Percentiles rank a stretch among this genome's conserved stretches.
Evolutionary conservation across 371 early-diverging fungal species (phyloP).

Genomic region (Mucor saturninus): DNA sequence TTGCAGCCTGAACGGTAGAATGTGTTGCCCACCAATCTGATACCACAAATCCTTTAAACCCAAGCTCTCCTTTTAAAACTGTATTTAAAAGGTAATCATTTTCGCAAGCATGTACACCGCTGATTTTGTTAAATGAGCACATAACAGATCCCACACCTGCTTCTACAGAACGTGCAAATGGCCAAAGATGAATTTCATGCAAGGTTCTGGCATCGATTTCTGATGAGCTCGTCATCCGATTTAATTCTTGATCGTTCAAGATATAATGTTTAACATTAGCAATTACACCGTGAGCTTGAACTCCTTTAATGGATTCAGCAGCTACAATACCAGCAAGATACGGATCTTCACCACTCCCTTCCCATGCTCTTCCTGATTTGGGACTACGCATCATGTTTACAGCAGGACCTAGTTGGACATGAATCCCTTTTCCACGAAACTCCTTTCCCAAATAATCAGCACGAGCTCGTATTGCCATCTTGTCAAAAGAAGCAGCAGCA

Average conservation of each 20-base stretch:
- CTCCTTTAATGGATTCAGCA: constrained; percentile 37
- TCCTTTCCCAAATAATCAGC: constrained; percentile 60
- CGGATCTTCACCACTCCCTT: constrained; percentile 65
- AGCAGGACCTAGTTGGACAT: constrained; percentile 53
- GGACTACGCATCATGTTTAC: constrained; percentile 56
- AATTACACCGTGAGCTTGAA: constrained; percentile 46
- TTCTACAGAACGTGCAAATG: constrained; percentile 54
- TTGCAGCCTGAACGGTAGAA: constrained; percentile 36
- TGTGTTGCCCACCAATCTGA: constrained; percentile 41
- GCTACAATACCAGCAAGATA: constrained; percentile 50
- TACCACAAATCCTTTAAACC: constrained; percentile 45
- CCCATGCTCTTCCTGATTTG: constrained; percentile 63
- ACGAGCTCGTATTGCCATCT: constrained; percentile 45
- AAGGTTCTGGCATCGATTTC: constrained; percentile 52
- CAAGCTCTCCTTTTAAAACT: constrained; percentile 49
- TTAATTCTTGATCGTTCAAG: constrained; percentile 52
- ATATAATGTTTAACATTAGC: constrained; percentile 59
- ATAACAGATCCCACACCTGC: constrained; percentile 59
- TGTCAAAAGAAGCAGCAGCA: constrained; percentile 59
- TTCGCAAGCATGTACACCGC: constrained; percentile 53
- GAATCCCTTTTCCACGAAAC: constrained; percentile 52
- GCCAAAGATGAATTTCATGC: constrained; percentile 59
- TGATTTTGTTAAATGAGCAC: constrained; percentile 61
- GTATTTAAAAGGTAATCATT: constrained; percentile 40
- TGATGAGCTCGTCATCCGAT: constrained; percentile 28